Base-by-base conservation (phyloP, 179 eudicot genomes). In the Silene noctiflora region DNA sequence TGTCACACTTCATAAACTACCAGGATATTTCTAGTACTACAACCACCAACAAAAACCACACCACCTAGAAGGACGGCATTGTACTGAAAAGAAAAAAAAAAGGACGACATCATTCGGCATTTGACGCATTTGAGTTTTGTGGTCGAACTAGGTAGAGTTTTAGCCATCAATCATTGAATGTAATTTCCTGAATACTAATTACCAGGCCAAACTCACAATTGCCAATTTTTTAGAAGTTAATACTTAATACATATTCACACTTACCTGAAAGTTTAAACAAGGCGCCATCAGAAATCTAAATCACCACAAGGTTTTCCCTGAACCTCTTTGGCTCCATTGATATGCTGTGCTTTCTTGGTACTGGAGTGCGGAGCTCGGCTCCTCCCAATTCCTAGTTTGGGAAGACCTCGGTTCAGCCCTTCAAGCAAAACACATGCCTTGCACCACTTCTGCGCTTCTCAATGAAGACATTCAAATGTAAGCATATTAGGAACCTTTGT, bases 371-470 rank as follows among this genome's bases (percentile, higher is more conserved):
- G 51, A 68, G 88, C 90, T 53, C 92, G 84, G 71, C 74, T 89
- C 76, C 98, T 88, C 48, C 99, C 91, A 46, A 91, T 93, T 60
- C 98, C 99, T 74, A 91, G 69, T 79, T 89, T 93, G 42, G 98
- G 99, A 79, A 95, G 82, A 73, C 99, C 99, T 12, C 97, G 93
- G 60, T 93, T 95, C 66, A 91, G 81, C 73, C 97, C 98, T 79
- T 95, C 92, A 73, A 95, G 90, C 86, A 95, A 85, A 62, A 93
- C 92, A 81, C 98, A 95, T n/a, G 97, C 99, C 85, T 95, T 95
- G 73, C 99, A 95, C 97, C 96, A 93, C 89, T 91, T 95, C 99
- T 93, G 90, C 82, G 80, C 25, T 71, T 19, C 27, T 31, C 39
- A 61, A 71, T 33, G 11, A 13, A 80, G 62, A 46, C 55, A 73